Conservation (phyloP, 441 rosid genomes). For the Erysimum pusillum region DNA sequence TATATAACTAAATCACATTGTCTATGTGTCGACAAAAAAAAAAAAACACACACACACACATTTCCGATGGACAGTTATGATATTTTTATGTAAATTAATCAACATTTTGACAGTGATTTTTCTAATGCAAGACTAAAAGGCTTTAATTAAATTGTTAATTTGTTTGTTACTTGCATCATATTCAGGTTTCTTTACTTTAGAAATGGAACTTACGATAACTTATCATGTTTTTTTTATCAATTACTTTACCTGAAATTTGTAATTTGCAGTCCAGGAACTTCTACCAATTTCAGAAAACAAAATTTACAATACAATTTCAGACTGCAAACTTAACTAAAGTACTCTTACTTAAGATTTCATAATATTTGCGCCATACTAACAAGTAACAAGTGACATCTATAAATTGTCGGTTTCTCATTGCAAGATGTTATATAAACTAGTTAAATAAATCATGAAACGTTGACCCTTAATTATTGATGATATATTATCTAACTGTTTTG, state of each 20-base stretch:
- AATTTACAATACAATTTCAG: background rate
- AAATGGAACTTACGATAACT: background rate
- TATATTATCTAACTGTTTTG: conserved; percentile 21
- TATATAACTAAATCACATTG: background rate
- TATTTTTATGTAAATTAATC: background rate
- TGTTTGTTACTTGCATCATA: background rate
- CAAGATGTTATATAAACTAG: conserved; percentile 19
- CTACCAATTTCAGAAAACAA: background rate
- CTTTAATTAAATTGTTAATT: background rate
- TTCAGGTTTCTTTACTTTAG: background rate
- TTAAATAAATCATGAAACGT: conserved; percentile 33
- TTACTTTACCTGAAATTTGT: background rate
- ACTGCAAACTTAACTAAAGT: background rate
- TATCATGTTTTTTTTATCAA: too few relatives aligned
- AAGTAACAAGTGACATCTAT: conserved; percentile 18
- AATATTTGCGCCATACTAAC: background rate
- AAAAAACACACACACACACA: background rate
- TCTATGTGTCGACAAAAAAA: background rate
- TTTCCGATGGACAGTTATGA: background rate
- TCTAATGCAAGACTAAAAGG: background rate
- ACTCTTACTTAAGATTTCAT: background rate
- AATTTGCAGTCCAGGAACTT: background rate
- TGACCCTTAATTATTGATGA: conserved; percentile 32
- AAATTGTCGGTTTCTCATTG: conserved; percentile 31
- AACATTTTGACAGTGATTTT: background rate